These are phyloP conservation scores for Boeremia lycopersici DNA, from an alignment of 2,329 filamentous ascomycete species.

Conservation along the genomic window DNA sequence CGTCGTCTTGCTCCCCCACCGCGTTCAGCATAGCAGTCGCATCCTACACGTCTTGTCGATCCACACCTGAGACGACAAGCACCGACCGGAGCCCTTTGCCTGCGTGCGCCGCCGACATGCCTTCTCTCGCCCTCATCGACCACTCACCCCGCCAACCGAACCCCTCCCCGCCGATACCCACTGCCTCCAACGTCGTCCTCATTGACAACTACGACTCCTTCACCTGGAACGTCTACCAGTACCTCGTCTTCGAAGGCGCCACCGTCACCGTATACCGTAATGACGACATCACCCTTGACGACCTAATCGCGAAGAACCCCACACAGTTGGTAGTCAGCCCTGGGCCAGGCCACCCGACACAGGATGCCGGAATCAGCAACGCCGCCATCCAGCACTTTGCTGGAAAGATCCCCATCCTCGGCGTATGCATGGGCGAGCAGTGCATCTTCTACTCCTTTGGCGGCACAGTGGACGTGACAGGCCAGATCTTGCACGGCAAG, in stretches of 20 bases:
- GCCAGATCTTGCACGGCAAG: slow-evolving; percentile 96
- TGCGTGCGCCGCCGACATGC: slow-evolving; percentile 41
- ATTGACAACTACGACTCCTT: slow-evolving; percentile 99
- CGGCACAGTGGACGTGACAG: slow-evolving; percentile 87
- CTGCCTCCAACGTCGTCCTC: slow-evolving; percentile 87
- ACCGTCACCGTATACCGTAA: slow-evolving; percentile 89
- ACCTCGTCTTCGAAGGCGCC: slow-evolving; percentile 93
- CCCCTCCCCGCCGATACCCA: slow-evolving; percentile 72
- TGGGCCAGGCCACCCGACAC: slow-evolving; percentile 88
- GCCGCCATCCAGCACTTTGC: slow-evolving; percentile 89
- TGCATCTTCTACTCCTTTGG: slow-evolving; percentile 96
- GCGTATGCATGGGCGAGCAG: slow-evolving; percentile 99
- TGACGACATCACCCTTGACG: slow-evolving; percentile 84
- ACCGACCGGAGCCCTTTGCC: neutral
- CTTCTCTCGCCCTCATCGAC: slow-evolving; percentile 65
- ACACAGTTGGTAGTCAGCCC: slow-evolving; percentile 95
- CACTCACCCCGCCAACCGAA: slow-evolving; percentile 87
- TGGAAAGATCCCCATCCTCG: slow-evolving; percentile 92
- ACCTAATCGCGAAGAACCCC: slow-evolving; percentile 81
- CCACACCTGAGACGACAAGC: neutral
- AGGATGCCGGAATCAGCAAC: slow-evolving; percentile 91
- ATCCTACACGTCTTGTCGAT: neutral
- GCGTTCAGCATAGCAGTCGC: neutral
- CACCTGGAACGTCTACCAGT: slow-evolving; percentile 99
- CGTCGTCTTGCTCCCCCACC: neutral